Percentiles rank a stretch among this genome's conserved stretches.
phyloP scores from a whole-genome alignment of 768 basidiomycete species.

The Pisolithus orientalis region DNA sequence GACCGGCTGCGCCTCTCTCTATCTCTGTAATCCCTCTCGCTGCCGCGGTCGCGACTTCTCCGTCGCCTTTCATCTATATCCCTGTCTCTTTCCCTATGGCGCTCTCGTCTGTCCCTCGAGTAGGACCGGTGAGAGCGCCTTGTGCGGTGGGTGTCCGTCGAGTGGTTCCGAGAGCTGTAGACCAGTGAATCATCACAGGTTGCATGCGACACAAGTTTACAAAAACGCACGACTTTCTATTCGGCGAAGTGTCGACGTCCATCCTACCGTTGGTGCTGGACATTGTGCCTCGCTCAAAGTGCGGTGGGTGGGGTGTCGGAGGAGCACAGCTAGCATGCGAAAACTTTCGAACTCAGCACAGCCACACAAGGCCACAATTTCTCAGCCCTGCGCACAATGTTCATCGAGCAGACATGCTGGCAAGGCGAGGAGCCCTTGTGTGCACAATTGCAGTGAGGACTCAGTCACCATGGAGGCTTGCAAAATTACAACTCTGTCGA shows the following conservation, averaged over 20 bases:
- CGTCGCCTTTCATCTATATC: constrained; percentile 56
- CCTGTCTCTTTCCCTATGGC: constrained; percentile 44
- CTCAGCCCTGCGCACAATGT: no score
- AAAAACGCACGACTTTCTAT: constrained; percentile 52
- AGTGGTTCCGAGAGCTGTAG: constrained; percentile 62
- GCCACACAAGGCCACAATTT: constrained; percentile 9
- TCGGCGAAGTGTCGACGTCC: constrained; percentile 58
- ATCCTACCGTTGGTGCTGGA: constrained; percentile 49
- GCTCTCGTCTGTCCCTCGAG: constrained; percentile 48
- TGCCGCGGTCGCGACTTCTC: constrained; percentile 56
- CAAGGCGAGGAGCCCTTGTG: no score
- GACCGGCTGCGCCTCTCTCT: constrained; percentile 42
- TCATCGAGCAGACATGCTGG: no score
- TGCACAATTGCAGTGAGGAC: no score
- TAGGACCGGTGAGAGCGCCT: constrained; percentile 65
- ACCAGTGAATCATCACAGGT: constrained; percentile 8
- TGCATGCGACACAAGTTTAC: background rate
- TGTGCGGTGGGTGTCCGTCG: constrained; percentile 71
- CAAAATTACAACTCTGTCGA: no score
- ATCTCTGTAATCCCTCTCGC: constrained; percentile 43
- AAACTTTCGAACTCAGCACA: constrained; percentile 27
- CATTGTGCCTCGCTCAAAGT: constrained; percentile 26
- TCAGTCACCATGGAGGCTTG: no score
- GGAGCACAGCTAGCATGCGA: constrained; percentile 23
- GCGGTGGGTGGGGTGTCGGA: constrained; percentile 5